A percentile compares a stretch with the other conserved stretches of the same genome.
Evolutionary conservation across 2,329 filamentous ascomycete species (phyloP).

Genomic region (Fusarium sp.): DNA sequence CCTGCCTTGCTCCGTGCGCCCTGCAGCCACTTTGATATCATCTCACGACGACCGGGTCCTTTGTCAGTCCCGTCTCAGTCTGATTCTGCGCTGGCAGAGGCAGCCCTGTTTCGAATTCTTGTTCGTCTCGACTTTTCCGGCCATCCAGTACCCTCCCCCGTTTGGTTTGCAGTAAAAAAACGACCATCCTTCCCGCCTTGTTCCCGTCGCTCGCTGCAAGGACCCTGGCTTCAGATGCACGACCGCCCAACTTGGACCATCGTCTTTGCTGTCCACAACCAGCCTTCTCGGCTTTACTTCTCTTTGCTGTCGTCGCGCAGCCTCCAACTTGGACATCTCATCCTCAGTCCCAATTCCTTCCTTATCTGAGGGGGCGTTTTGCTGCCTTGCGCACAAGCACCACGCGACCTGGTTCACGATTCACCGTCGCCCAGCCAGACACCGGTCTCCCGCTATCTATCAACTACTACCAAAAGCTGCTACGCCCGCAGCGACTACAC

Average conservation of each 20-base stretch:
- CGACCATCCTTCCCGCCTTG: conserved; percentile 35
- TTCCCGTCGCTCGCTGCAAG: conserved; percentile 35
- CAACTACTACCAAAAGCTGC: conserved; percentile 41
- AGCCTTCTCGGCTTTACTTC: conserved; percentile 31
- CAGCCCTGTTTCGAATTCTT: conserved; percentile 12
- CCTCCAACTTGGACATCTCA: conserved; percentile 3
- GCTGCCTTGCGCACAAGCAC: conserved; percentile 26
- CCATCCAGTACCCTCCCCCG: conserved; percentile 23
- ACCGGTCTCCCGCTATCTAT: conserved; percentile 44
- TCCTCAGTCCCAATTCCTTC: conserved; percentile 11
- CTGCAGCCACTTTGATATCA: conserved; percentile 34
- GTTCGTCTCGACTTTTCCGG: conserved; percentile 17
- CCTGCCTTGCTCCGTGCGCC: conserved; percentile 40
- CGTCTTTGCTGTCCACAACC: conserved; percentile 12
- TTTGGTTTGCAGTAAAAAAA: conserved; percentile 18
- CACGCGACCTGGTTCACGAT: conserved; percentile 34
- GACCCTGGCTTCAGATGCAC: conserved; percentile 30
- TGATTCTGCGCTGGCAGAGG: conserved; percentile 40
- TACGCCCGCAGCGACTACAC: conserved; percentile 42
- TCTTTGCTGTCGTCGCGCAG: conserved; percentile 18
- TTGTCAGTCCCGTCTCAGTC: conserved; percentile 34
- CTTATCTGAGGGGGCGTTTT: conserved; percentile 11
- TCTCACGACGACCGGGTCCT: conserved; percentile 23
- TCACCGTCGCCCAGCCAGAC: conserved; percentile 23
- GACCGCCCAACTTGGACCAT: conserved; percentile 25